Evolutionary conservation across 352 stramenopile species (phyloP).

Genomic region (Pelagophyceae sp.): DNA sequence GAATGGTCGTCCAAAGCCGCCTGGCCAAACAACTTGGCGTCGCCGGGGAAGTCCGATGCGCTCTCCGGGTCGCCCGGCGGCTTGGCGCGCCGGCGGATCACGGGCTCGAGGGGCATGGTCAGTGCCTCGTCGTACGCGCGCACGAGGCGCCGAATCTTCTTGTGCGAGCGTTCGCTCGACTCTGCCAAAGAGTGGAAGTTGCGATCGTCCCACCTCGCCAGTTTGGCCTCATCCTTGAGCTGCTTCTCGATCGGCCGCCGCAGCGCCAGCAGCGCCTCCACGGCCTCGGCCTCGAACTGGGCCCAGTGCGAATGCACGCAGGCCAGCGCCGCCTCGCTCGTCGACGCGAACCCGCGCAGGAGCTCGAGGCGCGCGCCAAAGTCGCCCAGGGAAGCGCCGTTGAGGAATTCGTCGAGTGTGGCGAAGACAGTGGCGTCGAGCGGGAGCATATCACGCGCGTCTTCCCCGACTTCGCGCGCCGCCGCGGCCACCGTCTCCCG

Average conservation of each 20-base stretch:
- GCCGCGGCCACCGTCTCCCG: background rate
- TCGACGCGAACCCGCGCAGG: conserved; percentile 42
- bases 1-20: background rate
- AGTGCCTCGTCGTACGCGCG: conserved; percentile 69
- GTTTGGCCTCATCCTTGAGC: conserved; percentile 93
- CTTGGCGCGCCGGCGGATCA: conserved; percentile 35
- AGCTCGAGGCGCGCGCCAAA: conserved; percentile 77
- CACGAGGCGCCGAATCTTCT: conserved; percentile 95
- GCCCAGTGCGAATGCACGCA: conserved; percentile 15
- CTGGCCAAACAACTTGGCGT: conserved; percentile 39
- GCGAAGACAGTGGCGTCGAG: conserved; percentile 61
- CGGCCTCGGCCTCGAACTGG: background rate
- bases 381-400: conserved; percentile 70
- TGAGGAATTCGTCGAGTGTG: conserved; percentile 78
- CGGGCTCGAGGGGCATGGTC: conserved; percentile 40
- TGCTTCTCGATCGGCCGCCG: conserved; percentile 88
- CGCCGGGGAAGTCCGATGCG: conserved; percentile 36
- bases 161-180: conserved; percentile 92
- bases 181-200: conserved; percentile 97
- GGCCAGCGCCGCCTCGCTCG: background rate
- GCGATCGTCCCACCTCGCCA: conserved; percentile 98
- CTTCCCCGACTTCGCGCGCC: background rate
- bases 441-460: too few species aligned
- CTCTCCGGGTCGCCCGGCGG: conserved; percentile 33
- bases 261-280: conserved; percentile 36